These are phyloP conservation scores for Domatiomyces catenatus DNA, from an alignment of 2,329 filamentous ascomycete species.

Conservation along the genomic window DNA sequence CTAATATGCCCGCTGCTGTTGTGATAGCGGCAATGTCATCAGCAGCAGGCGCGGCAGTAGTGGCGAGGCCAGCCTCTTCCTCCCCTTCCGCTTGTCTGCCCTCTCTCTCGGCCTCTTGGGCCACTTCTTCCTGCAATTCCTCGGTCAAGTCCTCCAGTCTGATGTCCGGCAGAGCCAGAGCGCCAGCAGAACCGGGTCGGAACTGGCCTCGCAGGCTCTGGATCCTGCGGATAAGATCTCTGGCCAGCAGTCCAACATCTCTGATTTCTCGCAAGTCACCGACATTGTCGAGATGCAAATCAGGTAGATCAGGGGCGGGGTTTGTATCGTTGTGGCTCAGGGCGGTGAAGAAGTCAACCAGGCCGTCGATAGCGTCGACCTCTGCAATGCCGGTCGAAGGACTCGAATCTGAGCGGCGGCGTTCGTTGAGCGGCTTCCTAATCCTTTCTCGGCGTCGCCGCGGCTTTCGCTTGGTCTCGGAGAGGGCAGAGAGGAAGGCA, in stretches of 20 bases:
- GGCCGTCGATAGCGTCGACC: slow-evolving; percentile 10
- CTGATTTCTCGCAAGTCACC: slow-evolving; percentile 8
- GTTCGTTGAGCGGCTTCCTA: slow-evolving; percentile 11
- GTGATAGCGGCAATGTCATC: neutral
- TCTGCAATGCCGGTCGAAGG: neutral
- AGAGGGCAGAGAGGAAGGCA: slow-evolving; percentile 6
- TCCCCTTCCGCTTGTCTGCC: neutral
- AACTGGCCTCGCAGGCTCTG: slow-evolving; percentile 16
- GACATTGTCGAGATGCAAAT: slow-evolving; percentile 2
- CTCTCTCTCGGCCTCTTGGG: neutral
- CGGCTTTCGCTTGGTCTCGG: slow-evolving; percentile 6
- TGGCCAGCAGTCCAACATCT: slow-evolving; percentile 13
- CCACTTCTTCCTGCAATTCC: neutral
- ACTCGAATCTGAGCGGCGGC: slow-evolving; percentile 5
- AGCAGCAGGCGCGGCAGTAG: neutral
- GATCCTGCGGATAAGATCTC: slow-evolving; percentile 14
- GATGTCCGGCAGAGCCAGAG: slow-evolving; percentile 14
- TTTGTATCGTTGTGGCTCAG: neutral
- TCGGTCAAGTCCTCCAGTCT: slow-evolving; percentile 6
- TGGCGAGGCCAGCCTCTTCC: neutral
- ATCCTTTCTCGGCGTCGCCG: slow-evolving; percentile 13
- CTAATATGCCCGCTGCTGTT: neutral
- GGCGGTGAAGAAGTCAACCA: slow-evolving; percentile 13
- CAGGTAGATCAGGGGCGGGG: neutral
- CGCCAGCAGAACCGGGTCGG: slow-evolving; percentile 12